Conservation (phyloP, 2,329 filamentous ascomycete species). For the Huntiella bhutanensis region DNA sequence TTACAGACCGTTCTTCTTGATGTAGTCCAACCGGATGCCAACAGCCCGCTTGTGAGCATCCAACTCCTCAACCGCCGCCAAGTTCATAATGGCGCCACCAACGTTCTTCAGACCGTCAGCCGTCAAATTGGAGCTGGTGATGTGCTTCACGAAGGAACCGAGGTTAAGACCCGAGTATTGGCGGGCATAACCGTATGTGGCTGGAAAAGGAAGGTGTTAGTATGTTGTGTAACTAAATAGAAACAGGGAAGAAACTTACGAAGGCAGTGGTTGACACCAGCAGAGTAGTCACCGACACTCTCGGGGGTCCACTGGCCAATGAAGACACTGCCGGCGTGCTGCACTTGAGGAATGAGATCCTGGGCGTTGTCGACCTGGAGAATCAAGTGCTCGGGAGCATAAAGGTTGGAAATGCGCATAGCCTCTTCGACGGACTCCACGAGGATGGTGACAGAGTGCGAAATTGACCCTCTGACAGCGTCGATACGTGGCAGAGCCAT, state of each 20-base stretch:
- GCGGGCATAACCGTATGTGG: constrained; percentile 94
- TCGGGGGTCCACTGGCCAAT: constrained; percentile 93
- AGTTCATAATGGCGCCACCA: constrained; percentile 76
- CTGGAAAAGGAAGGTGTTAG: constrained; percentile 25
- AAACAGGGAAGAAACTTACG: constrained; percentile 43
- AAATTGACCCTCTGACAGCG: constrained; percentile 78
- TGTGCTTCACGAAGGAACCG: constrained; percentile 91
- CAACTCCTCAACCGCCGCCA: constrained; percentile 83
- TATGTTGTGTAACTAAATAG: neutral
- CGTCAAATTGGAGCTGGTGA: constrained; percentile 83
- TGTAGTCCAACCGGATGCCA: constrained; percentile 52
- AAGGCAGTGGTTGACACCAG: constrained; percentile 90
- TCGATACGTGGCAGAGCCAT: constrained; percentile 74
- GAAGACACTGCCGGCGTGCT: constrained; percentile 93
- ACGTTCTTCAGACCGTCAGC: constrained; percentile 71
- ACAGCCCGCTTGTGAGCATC: constrained; percentile 86
- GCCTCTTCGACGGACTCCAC: constrained; percentile 54
- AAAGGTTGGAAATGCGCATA: constrained; percentile 72
- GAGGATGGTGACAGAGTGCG: constrained; percentile 74
- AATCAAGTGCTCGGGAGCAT: constrained; percentile 92
- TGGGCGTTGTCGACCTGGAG: constrained; percentile 68
- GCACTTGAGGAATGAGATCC: constrained; percentile 54
- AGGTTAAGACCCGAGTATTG: constrained; percentile 97
- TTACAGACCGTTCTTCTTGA: constrained; percentile 18
- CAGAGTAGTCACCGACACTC: constrained; percentile 93